Percentiles rank a stretch among this genome's conserved stretches.
phyloP scores from a whole-genome alignment of 495 filamentous ascomycete species.

The Gamarada debralockiae region DNA sequence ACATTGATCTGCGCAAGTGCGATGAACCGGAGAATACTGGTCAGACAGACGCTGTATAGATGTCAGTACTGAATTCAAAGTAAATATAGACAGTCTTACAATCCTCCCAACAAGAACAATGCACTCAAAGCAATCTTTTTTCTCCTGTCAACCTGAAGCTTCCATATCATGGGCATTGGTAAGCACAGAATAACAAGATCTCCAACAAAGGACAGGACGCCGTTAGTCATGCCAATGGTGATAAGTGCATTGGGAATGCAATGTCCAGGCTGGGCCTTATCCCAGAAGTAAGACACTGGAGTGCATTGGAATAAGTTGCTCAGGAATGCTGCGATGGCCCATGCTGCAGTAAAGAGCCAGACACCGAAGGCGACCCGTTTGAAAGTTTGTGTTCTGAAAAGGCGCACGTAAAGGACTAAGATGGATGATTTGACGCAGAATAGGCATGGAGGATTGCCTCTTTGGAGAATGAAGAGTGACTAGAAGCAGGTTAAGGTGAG shows the following conservation, averaged over 20 bases:
- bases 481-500: not conserved
- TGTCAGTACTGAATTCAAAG: not conserved
- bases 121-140: conserved; percentile 28
- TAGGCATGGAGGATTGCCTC: conserved; percentile 5
- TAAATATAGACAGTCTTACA: conserved; percentile 18
- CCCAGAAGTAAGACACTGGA: conserved; percentile 32
- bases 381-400: conserved; percentile 32
- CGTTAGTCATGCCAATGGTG: conserved; percentile 4
- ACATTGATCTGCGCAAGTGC: conserved; percentile 5
- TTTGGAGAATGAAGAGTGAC: conserved; percentile 10
- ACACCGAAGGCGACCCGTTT: conserved; percentile 3
- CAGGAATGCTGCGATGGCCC: conserved; percentile 24
- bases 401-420: conserved; percentile 35
- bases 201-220: conserved; percentile 22
- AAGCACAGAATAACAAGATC: conserved; percentile 33
- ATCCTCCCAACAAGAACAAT: conserved; percentile 30
- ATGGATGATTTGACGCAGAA: conserved; percentile 39
- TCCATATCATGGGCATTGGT: conserved; percentile 38
- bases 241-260: conserved; percentile 23
- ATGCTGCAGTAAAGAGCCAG: conserved; percentile 6
- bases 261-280: conserved; percentile 25
- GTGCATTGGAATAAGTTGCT: conserved; percentile 31
- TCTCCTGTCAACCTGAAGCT: conserved; percentile 30
- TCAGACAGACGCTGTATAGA: not conserved
- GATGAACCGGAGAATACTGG: conserved; percentile 9